Conservation (phyloP, 768 basidiomycete genomes). For the Mycena venus region DNA sequence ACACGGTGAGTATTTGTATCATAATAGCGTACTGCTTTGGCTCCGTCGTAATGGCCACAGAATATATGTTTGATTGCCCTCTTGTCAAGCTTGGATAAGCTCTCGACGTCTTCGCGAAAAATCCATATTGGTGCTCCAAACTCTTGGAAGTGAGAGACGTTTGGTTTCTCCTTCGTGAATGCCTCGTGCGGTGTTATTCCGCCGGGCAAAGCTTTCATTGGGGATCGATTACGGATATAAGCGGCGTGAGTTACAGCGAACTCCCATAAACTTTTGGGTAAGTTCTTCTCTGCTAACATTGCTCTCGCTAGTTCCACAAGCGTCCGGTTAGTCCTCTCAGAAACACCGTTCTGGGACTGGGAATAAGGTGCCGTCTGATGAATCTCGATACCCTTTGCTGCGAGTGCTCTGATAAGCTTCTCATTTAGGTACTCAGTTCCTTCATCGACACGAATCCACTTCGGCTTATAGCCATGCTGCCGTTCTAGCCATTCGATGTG, state of each 20-base stretch:
- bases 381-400: slow-evolving; percentile 41
- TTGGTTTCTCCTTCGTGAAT: slow-evolving; percentile 16
- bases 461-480: slow-evolving; percentile 16
- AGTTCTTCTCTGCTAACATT: slow-evolving; percentile 45
- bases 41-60: slow-evolving; percentile 12
- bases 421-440: slow-evolving; percentile 47
- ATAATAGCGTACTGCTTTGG: slow-evolving; percentile 22
- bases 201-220: not conserved
- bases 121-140: slow-evolving; percentile 27
- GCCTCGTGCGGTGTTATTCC: slow-evolving; percentile 15
- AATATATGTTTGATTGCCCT: slow-evolving; percentile 21
- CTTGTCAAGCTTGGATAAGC: slow-evolving; percentile 2
- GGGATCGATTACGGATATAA: slow-evolving; percentile 37
- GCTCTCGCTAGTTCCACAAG: slow-evolving; percentile 41
- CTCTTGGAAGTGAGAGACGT: slow-evolving; percentile 22
- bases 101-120: slow-evolving; percentile 3
- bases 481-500: slow-evolving; percentile 28
- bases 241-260: slow-evolving; percentile 35
- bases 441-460: slow-evolving; percentile 41
- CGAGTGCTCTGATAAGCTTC: slow-evolving; percentile 36
- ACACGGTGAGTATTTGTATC: slow-evolving; percentile 11
- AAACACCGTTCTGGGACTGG: slow-evolving; percentile 55
- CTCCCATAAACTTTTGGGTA: slow-evolving; percentile 37
- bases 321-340: slow-evolving; percentile 50
- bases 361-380: slow-evolving; percentile 50